These are phyloP conservation scores for Penicillium concentricum DNA, from an alignment of 2,329 filamentous ascomycete genomes.

Conservation along the genomic window DNA sequence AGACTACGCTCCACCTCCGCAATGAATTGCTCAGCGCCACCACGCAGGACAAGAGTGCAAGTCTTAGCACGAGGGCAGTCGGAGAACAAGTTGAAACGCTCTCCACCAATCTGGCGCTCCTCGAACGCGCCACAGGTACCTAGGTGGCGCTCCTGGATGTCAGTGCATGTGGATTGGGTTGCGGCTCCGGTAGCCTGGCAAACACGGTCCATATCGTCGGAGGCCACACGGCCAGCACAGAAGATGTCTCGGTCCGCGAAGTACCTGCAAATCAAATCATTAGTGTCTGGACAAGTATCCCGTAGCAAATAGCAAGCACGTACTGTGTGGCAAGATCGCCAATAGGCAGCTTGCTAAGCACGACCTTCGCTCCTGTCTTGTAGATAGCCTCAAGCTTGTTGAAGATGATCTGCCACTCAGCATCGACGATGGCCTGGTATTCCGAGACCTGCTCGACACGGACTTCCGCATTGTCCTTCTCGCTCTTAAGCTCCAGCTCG, in stretches of 20 bases:
- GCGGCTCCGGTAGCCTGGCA: conserved; percentile 91
- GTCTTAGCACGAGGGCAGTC: conserved; percentile 94
- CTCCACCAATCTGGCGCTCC: conserved; percentile 93
- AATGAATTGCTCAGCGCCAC: conserved; percentile 98
- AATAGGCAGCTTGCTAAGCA: conserved; percentile 94
- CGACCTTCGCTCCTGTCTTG: conserved; percentile 94
- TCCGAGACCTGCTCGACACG: conserved; percentile 97
- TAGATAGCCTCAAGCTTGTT: conserved; percentile 96
- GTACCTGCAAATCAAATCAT: conserved; percentile 49
- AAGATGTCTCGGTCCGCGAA: conserved; percentile 98
- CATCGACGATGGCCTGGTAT: conserved; percentile 98
- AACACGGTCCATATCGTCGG: conserved; percentile 93
- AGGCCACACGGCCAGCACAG: conserved; percentile 88
- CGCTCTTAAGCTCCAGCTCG: conserved; percentile 95
- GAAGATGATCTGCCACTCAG: conserved; percentile 99
- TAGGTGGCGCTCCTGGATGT: conserved; percentile 84
- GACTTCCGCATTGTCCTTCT: conserved; percentile 99
- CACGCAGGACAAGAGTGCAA: conserved; percentile 90
- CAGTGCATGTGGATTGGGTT: conserved; percentile 92
- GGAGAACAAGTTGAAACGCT: conserved; percentile 98
- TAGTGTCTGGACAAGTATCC: neutral
- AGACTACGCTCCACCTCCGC: conserved; percentile 96
- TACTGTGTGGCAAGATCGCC: conserved; percentile 93
- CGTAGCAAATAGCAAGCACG: conserved; percentile 15
- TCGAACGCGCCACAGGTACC: conserved; percentile 89